Evolutionary conservation across 345 rosid genomes (phyloP).

Genomic region (Gossypium mustelinum): DNA sequence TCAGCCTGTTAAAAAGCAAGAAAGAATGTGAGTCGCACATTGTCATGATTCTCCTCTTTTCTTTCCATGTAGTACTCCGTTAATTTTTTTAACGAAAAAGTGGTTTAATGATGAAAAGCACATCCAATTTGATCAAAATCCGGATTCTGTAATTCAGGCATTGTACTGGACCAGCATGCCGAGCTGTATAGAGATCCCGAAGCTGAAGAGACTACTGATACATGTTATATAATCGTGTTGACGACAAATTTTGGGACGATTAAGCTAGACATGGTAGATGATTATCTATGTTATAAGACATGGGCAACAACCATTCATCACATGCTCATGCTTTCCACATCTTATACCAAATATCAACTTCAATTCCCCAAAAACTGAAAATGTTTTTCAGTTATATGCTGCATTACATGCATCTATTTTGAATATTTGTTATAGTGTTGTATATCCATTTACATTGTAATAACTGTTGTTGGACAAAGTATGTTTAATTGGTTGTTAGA

Average conservation of each 20-base stretch:
- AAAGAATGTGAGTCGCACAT: slow-evolving; percentile 48
- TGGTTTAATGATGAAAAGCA: not conserved
- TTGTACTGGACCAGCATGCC: slow-evolving; percentile 59
- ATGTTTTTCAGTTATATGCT: not conserved
- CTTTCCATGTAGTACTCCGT: not conserved
- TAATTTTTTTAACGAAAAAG: not conserved
- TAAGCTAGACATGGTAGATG: slow-evolving; percentile 83
- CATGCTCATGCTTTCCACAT: slow-evolving; percentile 63
- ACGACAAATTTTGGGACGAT: slow-evolving; percentile 59
- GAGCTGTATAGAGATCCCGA: slow-evolving; percentile 59
- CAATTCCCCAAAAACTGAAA: slow-evolving; percentile 39
- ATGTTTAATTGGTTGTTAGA: not conserved
- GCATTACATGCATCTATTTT: not conserved
- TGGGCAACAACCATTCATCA: slow-evolving; percentile 71
- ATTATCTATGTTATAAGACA: slow-evolving; percentile 55
- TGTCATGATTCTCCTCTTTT: not conserved
- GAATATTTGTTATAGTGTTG: slow-evolving; percentile 5
- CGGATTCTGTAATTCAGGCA: slow-evolving; percentile 34
- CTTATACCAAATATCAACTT: slow-evolving; percentile 45
- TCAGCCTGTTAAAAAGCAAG: slow-evolving; percentile 61
- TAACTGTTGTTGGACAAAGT: not conserved
- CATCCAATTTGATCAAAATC: slow-evolving; percentile 8
- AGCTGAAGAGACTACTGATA: slow-evolving; percentile 33
- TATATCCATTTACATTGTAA: slow-evolving; percentile 17
- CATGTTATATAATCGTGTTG: slow-evolving; percentile 70